A percentile compares a stretch with the other conserved stretches of the same genome.
Conservation (phyloP, 306 rosid species). For the Hylodesmum podocarpum region DNA sequence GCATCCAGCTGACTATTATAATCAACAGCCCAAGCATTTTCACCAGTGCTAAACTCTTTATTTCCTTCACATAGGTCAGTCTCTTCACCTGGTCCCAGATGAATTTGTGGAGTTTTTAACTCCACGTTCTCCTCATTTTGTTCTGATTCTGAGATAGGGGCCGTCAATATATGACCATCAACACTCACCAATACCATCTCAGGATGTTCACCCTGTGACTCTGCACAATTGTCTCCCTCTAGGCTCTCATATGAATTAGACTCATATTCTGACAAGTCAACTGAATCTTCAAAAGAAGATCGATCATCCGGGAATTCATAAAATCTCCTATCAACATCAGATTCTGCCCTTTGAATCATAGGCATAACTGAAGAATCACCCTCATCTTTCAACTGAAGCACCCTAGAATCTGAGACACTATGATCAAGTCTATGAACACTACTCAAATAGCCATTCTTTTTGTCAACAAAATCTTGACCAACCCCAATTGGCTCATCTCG, state of each 20-base stretch:
- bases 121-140: slow-evolving; percentile 63
- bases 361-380: slow-evolving; percentile 24
- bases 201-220: slow-evolving; percentile 59
- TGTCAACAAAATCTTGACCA: slow-evolving; percentile 32
- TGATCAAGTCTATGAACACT: slow-evolving; percentile 58
- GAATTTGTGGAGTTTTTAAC: slow-evolving; percentile 81
- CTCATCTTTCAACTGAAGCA: slow-evolving; percentile 47
- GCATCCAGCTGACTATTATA: slow-evolving; percentile 54
- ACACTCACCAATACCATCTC: slow-evolving; percentile 93
- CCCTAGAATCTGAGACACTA: slow-evolving; percentile 61
- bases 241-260: slow-evolving; percentile 54
- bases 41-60: slow-evolving; percentile 55
- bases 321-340: slow-evolving; percentile 63
- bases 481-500: slow-evolving; percentile 41
- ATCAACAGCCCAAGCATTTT: slow-evolving; percentile 74
- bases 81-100: slow-evolving; percentile 86
- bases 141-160: slow-evolving; percentile 82
- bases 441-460: slow-evolving; percentile 23
- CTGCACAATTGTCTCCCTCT: slow-evolving; percentile 56
- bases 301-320: slow-evolving; percentile 71
- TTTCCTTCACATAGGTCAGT: slow-evolving; percentile 69
- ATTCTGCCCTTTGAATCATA: slow-evolving; percentile 50
- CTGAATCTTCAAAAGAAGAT: slow-evolving; percentile 63
- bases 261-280: slow-evolving; percentile 63
- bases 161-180: slow-evolving; percentile 85